Percentiles rank a stretch among this genome's conserved stretches.
Evolutionary conservation across 2,329 filamentous ascomycete species (phyloP).

Genomic region (Tympanopsis confertula): DNA sequence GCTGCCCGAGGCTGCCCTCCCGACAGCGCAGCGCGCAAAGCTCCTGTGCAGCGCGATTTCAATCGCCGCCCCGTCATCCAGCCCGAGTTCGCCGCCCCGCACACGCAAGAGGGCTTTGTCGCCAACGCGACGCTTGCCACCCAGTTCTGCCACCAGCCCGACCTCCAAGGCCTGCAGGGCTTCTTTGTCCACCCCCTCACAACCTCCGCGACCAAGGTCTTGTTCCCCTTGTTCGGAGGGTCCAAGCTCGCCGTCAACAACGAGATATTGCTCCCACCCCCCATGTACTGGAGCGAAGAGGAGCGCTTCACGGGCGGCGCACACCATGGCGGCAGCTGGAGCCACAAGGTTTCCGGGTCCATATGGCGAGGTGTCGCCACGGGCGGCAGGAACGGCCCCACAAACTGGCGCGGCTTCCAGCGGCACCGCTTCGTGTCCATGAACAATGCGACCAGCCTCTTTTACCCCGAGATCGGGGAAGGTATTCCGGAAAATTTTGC

Average conservation of each 20-base stretch:
- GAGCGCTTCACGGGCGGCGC: slow-evolving; percentile 46
- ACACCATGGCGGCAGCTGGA: slow-evolving; percentile 42
- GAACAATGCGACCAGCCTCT: slow-evolving; percentile 53
- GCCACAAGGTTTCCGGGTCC: slow-evolving; percentile 36
- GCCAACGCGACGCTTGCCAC: slow-evolving; percentile 48
- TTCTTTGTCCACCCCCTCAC: slow-evolving; percentile 51
- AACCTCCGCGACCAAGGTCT: slow-evolving; percentile 38
- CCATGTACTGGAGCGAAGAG: slow-evolving; percentile 57
- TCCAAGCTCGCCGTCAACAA: slow-evolving; percentile 61
- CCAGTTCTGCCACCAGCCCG: slow-evolving; percentile 55
- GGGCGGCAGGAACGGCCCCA: slow-evolving; percentile 42
- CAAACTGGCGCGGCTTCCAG: slow-evolving; percentile 64
- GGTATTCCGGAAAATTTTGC: slow-evolving; percentile 38
- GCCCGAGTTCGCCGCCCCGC: slow-evolving; percentile 29
- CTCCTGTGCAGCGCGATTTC: slow-evolving; percentile 29
- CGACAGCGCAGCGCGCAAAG: slow-evolving; percentile 43
- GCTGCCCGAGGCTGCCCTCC: slow-evolving; percentile 50
- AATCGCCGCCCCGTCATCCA: slow-evolving; percentile 30
- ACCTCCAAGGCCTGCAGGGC: slow-evolving; percentile 50
- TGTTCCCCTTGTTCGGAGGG: slow-evolving; percentile 57
- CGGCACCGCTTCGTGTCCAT: slow-evolving; percentile 65
- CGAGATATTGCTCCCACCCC: slow-evolving; percentile 57
- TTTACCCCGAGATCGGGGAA: slow-evolving; percentile 28
- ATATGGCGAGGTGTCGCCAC: slow-evolving; percentile 61
- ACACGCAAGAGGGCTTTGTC: slow-evolving; percentile 45